Conservation (phyloP, 2,329 filamentous ascomycete species). For the Sarocladiaceae sp. region DNA sequence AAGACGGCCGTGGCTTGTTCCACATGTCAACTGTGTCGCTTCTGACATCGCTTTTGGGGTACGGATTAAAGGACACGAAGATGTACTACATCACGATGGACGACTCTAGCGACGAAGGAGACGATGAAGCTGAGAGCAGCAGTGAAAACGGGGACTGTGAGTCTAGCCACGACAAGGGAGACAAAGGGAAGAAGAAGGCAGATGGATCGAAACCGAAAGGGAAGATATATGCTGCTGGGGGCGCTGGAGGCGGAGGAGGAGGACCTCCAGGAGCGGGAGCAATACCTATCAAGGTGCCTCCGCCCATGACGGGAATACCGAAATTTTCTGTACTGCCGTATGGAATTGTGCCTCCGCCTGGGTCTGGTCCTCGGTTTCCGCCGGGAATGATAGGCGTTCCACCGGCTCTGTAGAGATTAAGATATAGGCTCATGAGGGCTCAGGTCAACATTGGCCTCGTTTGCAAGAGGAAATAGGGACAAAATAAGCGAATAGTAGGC, state of each 20-base stretch:
- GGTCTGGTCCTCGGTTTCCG: not conserved
- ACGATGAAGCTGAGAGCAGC: not conserved
- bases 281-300: not conserved
- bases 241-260: not conserved
- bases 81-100: slow-evolving; percentile 4
- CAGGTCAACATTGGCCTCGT: too few species aligned
- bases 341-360: not conserved
- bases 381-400: slow-evolving; percentile 1
- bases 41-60: not conserved
- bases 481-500: too few species aligned
- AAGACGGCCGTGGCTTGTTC: not conserved
- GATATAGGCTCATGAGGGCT: too few species aligned
- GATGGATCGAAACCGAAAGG: too few species aligned
- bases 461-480: too few species aligned
- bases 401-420: not conserved
- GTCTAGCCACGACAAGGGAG: not conserved
- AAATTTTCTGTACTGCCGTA: not conserved
- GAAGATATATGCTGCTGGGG: too few species aligned
- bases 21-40: not conserved
- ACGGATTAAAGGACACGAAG: not conserved
- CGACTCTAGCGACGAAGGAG: not conserved
- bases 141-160: not conserved
- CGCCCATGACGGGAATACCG: not conserved
- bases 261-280: not conserved
- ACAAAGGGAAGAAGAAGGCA: not conserved